Conservation (phyloP, 495 filamentous ascomycete genomes). For the Penicillium cinerascens region DNA sequence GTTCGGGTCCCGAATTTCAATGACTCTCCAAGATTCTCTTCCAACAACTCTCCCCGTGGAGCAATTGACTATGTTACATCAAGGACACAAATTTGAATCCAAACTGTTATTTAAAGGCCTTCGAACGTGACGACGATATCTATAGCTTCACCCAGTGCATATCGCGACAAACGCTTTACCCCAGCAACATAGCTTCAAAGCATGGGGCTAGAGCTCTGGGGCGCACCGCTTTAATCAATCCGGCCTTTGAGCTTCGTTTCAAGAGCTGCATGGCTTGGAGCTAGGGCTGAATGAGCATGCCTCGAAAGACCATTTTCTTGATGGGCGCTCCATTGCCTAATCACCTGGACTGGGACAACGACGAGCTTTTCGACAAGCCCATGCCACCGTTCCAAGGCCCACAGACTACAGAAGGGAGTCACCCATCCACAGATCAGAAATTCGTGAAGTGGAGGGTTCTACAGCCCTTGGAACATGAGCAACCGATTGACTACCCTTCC, state of each 20-base stretch:
- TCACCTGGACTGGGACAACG: constrained; percentile 54
- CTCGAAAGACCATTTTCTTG: constrained; percentile 52
- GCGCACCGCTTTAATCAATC: not conserved
- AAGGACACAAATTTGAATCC: not conserved
- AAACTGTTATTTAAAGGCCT: not conserved
- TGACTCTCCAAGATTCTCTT: not conserved
- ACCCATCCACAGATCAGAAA: constrained; percentile 5
- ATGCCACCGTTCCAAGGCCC: constrained; percentile 45
- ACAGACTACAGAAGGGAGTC: constrained; percentile 6
- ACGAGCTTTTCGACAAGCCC: constrained; percentile 45
- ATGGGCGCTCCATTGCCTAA: constrained; percentile 57
- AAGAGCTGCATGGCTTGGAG: not conserved
- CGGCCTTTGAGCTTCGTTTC: not conserved
- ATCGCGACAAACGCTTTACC: not conserved
- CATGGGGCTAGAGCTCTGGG: not conserved
- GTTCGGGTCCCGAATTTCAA: not conserved
- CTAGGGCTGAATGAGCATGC: constrained; percentile 30
- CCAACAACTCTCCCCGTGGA: not conserved
- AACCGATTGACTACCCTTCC: constrained; percentile 2
- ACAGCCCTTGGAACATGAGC: constrained; percentile 11
- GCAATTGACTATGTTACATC: not conserved
- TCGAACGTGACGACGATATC: not conserved
- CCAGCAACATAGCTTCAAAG: not conserved
- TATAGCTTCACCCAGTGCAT: not conserved
- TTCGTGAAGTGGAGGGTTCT: constrained; percentile 43